Base-by-base conservation (phyloP, 805 yeast species). In the Wickerhamiella lipophila region DNA sequence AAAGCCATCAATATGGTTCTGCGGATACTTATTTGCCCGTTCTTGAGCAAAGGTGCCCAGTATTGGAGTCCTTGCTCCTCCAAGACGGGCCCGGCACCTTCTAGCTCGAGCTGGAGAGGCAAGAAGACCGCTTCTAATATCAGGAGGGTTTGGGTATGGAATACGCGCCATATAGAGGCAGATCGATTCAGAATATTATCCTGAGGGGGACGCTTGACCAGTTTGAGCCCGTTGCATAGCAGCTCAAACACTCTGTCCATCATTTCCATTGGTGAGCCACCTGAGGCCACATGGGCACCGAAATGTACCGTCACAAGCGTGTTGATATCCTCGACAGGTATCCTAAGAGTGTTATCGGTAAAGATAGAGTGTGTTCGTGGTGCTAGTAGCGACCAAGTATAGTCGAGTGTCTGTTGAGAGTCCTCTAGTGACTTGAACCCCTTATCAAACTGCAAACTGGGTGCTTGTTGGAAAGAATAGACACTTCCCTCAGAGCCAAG, bases 61-160 rank as follows among this genome's bases (percentile, higher is more conserved):
- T 61, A 68, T 42, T 58, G 60, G n/a, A 53, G 49, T 2, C 66
- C 64, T 6, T 70, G 68, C 36, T 68, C 69, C 42, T 47, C 47
- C 23, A 66, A 50, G 18, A 68, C 64, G 42, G 66, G 67, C 3
- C 74, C 73, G 1, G 59, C 62, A 4, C 72, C 77, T 34, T 68
- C 70, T 45, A 74, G 61, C 48, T 73, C 79, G 16, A 65, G 57
- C 50, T 77, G 78, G 19, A 82, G 57, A 0, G 88, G 88, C 29
- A 78, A 54, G 43, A 81, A 72, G 0, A 78, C 71, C 0, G 82
- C 82, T 51, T 78, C 73, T 16, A 80, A 64, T 56, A 77, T 77
- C 47, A 77, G 78, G 46, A 74, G 69, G 1, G 78, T 71, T 34
- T 72, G 70, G n/a, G 68, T 66, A 53, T 72, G 75, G 58, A 80